A percentile compares a stretch with the other conserved stretches of the same genome.
These are phyloP conservation scores for Dactylellina leptospora DNA, from an alignment of 2,329 filamentous ascomycete genomes.

Conservation along the genomic window DNA sequence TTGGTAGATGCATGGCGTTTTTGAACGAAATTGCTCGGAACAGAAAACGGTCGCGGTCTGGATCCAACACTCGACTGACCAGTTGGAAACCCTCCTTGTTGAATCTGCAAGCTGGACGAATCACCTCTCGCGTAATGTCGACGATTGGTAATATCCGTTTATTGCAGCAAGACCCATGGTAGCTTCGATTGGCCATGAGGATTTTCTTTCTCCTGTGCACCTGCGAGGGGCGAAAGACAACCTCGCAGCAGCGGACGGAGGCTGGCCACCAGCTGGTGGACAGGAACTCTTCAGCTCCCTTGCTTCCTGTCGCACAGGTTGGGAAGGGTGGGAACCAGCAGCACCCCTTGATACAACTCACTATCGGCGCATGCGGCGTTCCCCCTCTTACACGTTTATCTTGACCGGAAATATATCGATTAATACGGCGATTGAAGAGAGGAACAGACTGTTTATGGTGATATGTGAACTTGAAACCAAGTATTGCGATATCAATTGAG, in stretches of 20 bases:
- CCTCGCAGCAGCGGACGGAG: conserved; percentile 5
- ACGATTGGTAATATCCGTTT: neutral
- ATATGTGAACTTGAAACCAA: no score
- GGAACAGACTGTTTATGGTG: no score
- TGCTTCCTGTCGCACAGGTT: conserved; percentile 30
- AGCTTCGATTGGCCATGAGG: neutral
- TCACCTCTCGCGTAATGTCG: neutral
- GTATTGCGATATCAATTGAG: neutral
- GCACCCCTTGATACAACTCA: conserved; percentile 22
- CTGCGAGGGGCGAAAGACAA: conserved; percentile 41
- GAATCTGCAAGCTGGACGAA: neutral
- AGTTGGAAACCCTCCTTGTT: conserved; percentile 5
- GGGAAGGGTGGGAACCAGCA: conserved; percentile 9
- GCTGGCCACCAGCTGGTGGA: neutral
- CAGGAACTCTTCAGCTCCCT: conserved; percentile 9
- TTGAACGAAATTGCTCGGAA: no score
- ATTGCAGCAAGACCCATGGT: neutral
- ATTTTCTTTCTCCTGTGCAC: conserved; percentile 28
- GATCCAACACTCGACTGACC: conserved; percentile 28
- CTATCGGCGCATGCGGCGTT: neutral
- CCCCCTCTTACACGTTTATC: neutral
- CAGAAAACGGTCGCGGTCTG: conserved; percentile 35
- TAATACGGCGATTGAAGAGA: conserved; percentile 6
- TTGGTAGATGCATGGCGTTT: no score
- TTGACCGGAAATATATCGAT: no score